Evolutionary conservation across 2,329 filamentous ascomycete species (phyloP).

Genomic region (Pseudohalonectria lignicola): DNA sequence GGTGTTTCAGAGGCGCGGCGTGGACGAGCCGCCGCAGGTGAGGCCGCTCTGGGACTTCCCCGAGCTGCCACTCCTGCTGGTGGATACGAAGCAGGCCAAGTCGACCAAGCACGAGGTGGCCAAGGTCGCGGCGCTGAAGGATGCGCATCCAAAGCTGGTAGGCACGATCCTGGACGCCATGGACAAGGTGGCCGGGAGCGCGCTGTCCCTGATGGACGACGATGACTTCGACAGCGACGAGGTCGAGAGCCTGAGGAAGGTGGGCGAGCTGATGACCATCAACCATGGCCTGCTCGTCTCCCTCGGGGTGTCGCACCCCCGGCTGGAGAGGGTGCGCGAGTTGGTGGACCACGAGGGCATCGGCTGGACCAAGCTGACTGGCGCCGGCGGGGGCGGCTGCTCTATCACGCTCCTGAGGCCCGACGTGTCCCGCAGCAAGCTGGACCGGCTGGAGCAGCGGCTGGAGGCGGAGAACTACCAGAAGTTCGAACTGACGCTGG

Average conservation of each 20-base stretch:
- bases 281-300: constrained; percentile 91
- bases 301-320: constrained; percentile 87
- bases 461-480: constrained; percentile 65
- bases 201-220: constrained; percentile 41
- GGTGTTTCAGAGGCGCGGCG: constrained; percentile 73
- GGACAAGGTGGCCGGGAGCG: constrained; percentile 54
- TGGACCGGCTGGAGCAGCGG: constrained; percentile 53
- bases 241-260: constrained; percentile 48
- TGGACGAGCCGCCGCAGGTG: constrained; percentile 66
- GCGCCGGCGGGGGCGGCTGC: constrained; percentile 89
- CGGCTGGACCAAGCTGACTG: constrained; percentile 95
- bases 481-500: constrained; percentile 80
- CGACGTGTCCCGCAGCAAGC: constrained; percentile 40
- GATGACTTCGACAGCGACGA: constrained; percentile 56
- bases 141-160: constrained; percentile 64
- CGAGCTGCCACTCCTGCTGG: constrained; percentile 77
- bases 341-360: constrained; percentile 81
- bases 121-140: constrained; percentile 68
- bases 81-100: constrained; percentile 81
- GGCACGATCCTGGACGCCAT: constrained; percentile 78
- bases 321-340: constrained; percentile 83
- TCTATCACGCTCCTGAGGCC: constrained; percentile 84
- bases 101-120: constrained; percentile 77
- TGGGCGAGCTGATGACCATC: constrained; percentile 83
- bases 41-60: constrained; percentile 77